Evolutionary conservation across 2,329 filamentous ascomycete species (phyloP).

Genomic region (Alternaria consortialis): DNA sequence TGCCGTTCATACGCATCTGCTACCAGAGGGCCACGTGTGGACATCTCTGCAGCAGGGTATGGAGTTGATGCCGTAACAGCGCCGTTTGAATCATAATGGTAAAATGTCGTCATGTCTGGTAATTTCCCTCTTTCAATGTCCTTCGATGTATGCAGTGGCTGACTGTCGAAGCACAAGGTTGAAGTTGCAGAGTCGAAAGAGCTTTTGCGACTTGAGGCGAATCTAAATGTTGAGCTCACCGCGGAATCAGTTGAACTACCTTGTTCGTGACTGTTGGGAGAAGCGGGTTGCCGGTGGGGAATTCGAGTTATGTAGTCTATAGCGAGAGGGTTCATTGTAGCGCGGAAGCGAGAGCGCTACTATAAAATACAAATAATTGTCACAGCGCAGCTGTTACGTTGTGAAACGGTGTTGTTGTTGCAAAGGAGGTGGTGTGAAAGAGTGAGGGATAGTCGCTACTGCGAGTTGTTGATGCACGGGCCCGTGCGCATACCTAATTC

Average conservation of each 20-base stretch:
- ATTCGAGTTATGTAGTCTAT: not conserved
- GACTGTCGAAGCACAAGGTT: not conserved
- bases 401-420: not conserved
- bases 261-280: not conserved
- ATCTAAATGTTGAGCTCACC: not conserved
- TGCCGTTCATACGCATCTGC: not conserved
- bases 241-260: not conserved
- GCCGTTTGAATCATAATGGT: conserved; percentile 10
- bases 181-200: not conserved
- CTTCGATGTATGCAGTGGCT: not conserved
- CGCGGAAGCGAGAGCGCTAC: conserved; percentile 1
- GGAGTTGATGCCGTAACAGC: not conserved
- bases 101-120: conserved; percentile 15
- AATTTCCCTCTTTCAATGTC: not conserved
- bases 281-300: not conserved
- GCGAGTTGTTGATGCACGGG: conserved; percentile 3
- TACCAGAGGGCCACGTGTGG: not conserved
- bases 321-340: conserved; percentile 6
- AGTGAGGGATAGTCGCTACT: not conserved
- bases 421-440: not conserved
- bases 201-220: not conserved
- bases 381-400: not conserved
- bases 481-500: conserved; percentile 10
- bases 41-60: not conserved
- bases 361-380: not conserved